These are phyloP conservation scores for Chaetomium olivaceum DNA, from an alignment of 2,329 filamentous ascomycete genomes.

Conservation along the genomic window DNA sequence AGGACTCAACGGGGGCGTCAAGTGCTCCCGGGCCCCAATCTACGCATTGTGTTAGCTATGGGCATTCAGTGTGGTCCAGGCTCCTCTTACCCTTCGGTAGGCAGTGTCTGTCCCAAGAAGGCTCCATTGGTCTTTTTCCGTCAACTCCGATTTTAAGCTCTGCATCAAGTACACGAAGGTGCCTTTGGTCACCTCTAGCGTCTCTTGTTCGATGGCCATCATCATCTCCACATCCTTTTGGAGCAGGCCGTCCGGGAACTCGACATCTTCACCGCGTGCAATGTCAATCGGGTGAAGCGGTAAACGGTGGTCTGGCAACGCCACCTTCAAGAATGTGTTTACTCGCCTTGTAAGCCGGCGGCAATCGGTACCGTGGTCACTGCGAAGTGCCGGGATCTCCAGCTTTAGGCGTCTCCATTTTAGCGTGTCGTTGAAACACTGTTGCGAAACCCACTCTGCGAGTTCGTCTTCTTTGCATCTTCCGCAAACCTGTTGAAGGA, in stretches of 20 bases:
- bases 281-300: constrained; percentile 32
- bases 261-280: constrained; percentile 33
- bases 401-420: constrained; percentile 27
- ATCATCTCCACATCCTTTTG: constrained; percentile 18
- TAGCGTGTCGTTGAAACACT: constrained; percentile 19
- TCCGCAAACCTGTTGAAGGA: constrained; percentile 26
- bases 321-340: constrained; percentile 14
- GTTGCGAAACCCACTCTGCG: constrained; percentile 13
- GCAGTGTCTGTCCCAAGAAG: constrained; percentile 20
- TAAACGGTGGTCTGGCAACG: constrained; percentile 30
- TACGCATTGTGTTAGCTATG: constrained; percentile 11
- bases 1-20: constrained; percentile 35
- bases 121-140: constrained; percentile 23
- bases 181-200: constrained; percentile 29
- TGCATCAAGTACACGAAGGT: constrained; percentile 28
- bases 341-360: constrained; percentile 25
- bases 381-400: constrained; percentile 32
- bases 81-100: constrained; percentile 31
- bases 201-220: constrained; percentile 27
- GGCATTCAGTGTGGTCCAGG: background rate
- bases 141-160: constrained; percentile 28
- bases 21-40: constrained; percentile 24
- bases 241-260: constrained; percentile 26
- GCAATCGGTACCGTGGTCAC: constrained; percentile 33
- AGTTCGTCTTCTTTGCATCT: constrained; percentile 18